Conservation (phyloP, 2,329 filamentous ascomycete species). For the Trichoderma koningii region DNA sequence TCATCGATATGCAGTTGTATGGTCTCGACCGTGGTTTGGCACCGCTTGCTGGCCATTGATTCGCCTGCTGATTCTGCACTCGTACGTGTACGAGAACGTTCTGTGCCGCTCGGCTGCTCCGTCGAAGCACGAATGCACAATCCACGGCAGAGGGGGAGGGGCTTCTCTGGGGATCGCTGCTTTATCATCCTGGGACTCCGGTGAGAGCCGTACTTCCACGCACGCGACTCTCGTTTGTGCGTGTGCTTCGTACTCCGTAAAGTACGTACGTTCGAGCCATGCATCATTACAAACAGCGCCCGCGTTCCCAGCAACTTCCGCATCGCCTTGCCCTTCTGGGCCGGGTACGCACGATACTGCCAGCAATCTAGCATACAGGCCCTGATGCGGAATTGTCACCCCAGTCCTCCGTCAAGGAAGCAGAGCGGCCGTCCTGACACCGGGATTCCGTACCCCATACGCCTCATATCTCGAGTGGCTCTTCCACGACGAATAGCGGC, state of each 20-base stretch:
- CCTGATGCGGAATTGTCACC: constrained; percentile 3
- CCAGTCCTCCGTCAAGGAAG: constrained; percentile 13
- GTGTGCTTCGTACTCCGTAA: constrained; percentile 1
- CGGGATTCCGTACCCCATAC: constrained; percentile 17
- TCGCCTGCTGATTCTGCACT: not conserved
- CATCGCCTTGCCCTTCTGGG: not conserved
- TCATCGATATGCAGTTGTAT: constrained; percentile 2
- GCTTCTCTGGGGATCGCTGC: not conserved
- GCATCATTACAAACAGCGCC: not conserved
- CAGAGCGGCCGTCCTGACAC: constrained; percentile 19
- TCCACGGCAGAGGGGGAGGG: constrained; percentile 5
- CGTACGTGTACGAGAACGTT: not conserved
- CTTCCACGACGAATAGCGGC: constrained; percentile 10
- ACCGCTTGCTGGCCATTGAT: constrained; percentile 2
- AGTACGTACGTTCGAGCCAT: constrained; percentile 6
- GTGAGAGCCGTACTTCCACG: constrained; percentile 16
- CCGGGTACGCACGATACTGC: not conserved
- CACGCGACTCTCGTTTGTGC: constrained; percentile 19
- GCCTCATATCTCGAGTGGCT: constrained; percentile 6
- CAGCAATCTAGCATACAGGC: not conserved
- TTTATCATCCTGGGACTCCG: constrained; percentile 17
- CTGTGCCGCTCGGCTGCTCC: not conserved
- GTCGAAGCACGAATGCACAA: not conserved
- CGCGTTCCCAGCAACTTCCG: not conserved
- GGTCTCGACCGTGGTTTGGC: constrained; percentile 4